Evolutionary conservation across 2,329 filamentous ascomycete species (phyloP), one percentile per base, ranked within the genome.

Genomic region (Chalaropsis thielavioides): DNA sequence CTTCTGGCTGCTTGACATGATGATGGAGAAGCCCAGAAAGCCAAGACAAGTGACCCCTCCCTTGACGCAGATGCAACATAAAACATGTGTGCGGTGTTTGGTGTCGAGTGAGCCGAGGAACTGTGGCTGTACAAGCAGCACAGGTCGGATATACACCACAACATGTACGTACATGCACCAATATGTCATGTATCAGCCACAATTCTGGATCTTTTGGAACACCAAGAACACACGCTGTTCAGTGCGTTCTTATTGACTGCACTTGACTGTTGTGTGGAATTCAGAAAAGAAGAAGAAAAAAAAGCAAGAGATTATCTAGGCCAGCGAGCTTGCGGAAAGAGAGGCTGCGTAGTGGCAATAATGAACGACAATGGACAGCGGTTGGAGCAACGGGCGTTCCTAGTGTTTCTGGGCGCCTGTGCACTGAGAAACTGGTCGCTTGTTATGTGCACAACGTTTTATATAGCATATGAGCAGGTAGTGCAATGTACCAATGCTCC

Each of bases 221-320:
- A 58, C 54, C 54, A 58, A 58, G 54, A 58, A 58, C 54, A 58
- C 54, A 35, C 54, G 54, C 54, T 58, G 54, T 58, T 58, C 54
- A 58, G 15, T 35, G 54, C 54, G 54, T 27, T 24, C 46, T 24
- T 6, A 51, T 24, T 27, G 46, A 24, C 46, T 58, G 54, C 54
- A 24, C 15, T 58, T 1, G 54, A 27, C 22, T 24, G 13, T 51
- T 13, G 19, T 8, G 46, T 51, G 22, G 46, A 27, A 22, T 51
- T 15, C 43, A 46, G 43, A 3, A 10, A 5, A 17, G 43, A 11
- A 51, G n/a, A 5, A 13, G 19, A 51, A 22, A 11, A 27, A 13
- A 13, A 27, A 4, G 8, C 22, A 27, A 15, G 7, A 24, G 19
- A 51, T 58, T 56, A 56, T 56, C 51, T 31, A 13, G 22, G 51